phyloP scores from a whole-genome alignment of 176 grass and related monocot species.

The Bromus sterilis region DNA sequence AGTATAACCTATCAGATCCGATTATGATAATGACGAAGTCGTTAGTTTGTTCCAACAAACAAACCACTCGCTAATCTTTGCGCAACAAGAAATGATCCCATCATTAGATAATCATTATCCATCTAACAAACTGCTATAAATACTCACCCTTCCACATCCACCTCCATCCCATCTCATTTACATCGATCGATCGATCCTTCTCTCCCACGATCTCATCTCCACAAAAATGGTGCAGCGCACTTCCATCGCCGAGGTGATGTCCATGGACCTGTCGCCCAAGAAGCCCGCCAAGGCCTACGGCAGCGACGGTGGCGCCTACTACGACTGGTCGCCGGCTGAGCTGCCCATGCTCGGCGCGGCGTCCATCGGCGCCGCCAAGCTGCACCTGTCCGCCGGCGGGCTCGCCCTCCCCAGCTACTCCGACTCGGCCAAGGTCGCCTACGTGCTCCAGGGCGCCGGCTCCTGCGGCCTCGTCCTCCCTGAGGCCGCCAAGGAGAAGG shows the following conservation, averaged over 20 bases:
- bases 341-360: slow-evolving; percentile 66
- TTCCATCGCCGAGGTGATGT: not conserved
- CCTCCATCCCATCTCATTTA: not conserved
- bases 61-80: not conserved
- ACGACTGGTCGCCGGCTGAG: slow-evolving; percentile 49
- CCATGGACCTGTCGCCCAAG: slow-evolving; percentile 42
- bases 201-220: not conserved
- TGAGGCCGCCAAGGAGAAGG: slow-evolving; percentile 55
- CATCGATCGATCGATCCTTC: too few relatives aligned
- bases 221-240: not conserved
- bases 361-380: slow-evolving; percentile 72
- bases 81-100: not conserved
- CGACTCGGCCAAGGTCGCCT: slow-evolving; percentile 75
- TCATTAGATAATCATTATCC: not conserved
- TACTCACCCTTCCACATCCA: not conserved
- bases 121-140: not conserved
- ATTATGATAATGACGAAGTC: too few relatives aligned
- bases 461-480: slow-evolving; percentile 39
- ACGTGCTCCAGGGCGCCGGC: slow-evolving; percentile 54
- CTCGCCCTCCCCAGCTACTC: slow-evolving; percentile 66
- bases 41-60: not conserved
- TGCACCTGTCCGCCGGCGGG: slow-evolving; percentile 38
- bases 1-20: too few relatives aligned
- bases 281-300: slow-evolving; percentile 28
- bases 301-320: slow-evolving; percentile 47